Evolutionary conservation across 2,329 filamentous ascomycete species (phyloP), one percentile per base, ranked within the genome.

Genomic region (Leptoxyphium fumago): DNA sequence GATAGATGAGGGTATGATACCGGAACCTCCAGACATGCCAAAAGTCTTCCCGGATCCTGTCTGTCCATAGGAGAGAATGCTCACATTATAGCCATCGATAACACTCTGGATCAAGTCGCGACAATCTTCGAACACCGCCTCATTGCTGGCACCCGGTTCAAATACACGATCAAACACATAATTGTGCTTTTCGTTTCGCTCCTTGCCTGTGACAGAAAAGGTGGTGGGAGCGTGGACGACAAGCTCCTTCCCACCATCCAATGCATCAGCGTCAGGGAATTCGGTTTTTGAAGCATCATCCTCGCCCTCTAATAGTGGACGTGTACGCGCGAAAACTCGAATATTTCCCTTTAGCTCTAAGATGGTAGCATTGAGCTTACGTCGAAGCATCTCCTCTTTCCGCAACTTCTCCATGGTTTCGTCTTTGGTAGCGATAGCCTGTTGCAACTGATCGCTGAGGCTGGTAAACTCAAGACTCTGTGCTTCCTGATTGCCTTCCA

Each of bases 301-400:
- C 8, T 64, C 64, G 45, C 83, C 80, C 1, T 67, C 62, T 17
- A 83, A 68, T 0, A 81, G 69, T 1, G 91, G 91, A 36, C 93
- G 81, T 26, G 96, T 89, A 60, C 91, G 80, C 59, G 89, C 96
- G 77, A 98, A 98, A 52, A 98, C 91, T 15, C 91, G 82, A 56
- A 98, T 98, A 59, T 98, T 98, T 55, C 91, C 91, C 63, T 94
- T 95, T 47, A 98, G 75, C 59, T 98, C 91, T 61, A 98, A 87
- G 40, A 98, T 89, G 61, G 94, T 91, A 64, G 96, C 96, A 69
- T 96, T 94, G 0, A 98, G 74, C 53, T 93, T 89, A 17, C 91
- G 77, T 11, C 91, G 78, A 42, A 94, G 71, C 1, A 84, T 91
- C 64, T 98, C 91, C 59, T 96, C 91, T 55, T 82, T 85, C 49